Conservation (phyloP, 495 filamentous ascomycete species). For the Trichoderma virens region DNA sequence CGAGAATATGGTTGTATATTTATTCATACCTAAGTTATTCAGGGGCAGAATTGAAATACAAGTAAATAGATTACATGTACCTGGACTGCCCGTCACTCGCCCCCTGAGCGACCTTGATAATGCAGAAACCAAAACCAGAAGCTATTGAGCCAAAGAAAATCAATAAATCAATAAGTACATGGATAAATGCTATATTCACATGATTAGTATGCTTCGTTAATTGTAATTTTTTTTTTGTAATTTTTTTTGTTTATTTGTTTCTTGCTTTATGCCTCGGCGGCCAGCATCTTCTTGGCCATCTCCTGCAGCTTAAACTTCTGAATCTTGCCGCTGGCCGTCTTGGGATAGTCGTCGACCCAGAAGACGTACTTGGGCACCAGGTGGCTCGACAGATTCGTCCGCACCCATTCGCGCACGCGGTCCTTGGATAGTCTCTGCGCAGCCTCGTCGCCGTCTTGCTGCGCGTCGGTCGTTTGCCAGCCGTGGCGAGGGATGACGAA, state of each 20-base stretch:
- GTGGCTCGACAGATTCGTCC: constrained; percentile 62
- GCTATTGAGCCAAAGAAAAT: no score
- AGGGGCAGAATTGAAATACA: no score
- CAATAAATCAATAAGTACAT: no score
- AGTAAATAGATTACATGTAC: no score
- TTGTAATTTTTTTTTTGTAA: neutral
- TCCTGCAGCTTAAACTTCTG: constrained; percentile 88
- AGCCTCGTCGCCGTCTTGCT: constrained; percentile 11
- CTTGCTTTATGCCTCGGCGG: neutral
- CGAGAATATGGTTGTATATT: no score
- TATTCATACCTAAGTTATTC: no score
- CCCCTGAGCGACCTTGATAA: no score
- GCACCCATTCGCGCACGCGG: constrained; percentile 65
- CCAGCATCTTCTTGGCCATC: constrained; percentile 25
- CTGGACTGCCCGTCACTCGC: no score
- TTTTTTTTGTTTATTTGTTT: neutral
- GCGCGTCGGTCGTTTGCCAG: constrained; percentile 15
- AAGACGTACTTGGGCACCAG: constrained; percentile 86
- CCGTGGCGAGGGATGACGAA: constrained; percentile 57
- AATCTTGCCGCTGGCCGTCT: constrained; percentile 95
- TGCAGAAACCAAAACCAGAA: no score
- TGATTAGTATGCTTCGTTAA: neutral
- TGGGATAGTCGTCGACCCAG: constrained; percentile 74
- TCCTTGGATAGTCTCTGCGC: constrained; percentile 37
- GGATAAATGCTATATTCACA: neutral